Evolutionary conservation across 345 rosid species (phyloP), one percentile per base, ranked within the genome.

Genomic region (Excoecaria agallocha): DNA sequence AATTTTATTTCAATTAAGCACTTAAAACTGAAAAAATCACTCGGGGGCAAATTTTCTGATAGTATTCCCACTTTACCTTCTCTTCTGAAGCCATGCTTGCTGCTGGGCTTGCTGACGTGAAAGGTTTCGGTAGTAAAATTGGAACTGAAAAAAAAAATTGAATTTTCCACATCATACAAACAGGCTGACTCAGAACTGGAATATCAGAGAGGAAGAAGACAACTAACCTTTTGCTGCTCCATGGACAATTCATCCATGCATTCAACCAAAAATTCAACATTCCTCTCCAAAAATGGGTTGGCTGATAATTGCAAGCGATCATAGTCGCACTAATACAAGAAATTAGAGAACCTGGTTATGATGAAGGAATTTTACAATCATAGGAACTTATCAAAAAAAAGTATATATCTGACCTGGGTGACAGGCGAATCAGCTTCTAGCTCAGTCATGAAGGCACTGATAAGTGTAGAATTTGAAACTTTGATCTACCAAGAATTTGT

Each of bases 21-120:
- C 37, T 25, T 15, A 68, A 12, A 25, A 30, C 1, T 30, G 7
- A 25, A 25, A 16, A 49, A 17, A 50, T 50, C 45, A 12, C 12
- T 7, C 20, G 6, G 9, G 51, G 10, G 25, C 46, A n/a, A 10
- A 59, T 12, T 12, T 59, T 25, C 58, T 17, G 4, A 1, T 25
- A 6, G n/a, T 45, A 61, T 22, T 19, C 2, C 8, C 4, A 45
- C 24, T 64, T 20, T 68, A 91, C 99, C 97, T 96, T 84, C 99
- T 87, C 81, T 96, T 96, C 82, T 96, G 99, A 81, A 96, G 91
- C 99, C 99, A 93, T 68, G 97, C 84, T 84, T 96, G 99, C 76
- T 96, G 99, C 75, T 96, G 99, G 2, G 86, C 92, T 87, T 96
- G 99, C 76, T 96, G 98, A 38, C 99, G 97, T 43, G 97, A 87